Base-by-base conservation (phyloP, 148 eudicot genomes). In the Polygonum maritimum region DNA sequence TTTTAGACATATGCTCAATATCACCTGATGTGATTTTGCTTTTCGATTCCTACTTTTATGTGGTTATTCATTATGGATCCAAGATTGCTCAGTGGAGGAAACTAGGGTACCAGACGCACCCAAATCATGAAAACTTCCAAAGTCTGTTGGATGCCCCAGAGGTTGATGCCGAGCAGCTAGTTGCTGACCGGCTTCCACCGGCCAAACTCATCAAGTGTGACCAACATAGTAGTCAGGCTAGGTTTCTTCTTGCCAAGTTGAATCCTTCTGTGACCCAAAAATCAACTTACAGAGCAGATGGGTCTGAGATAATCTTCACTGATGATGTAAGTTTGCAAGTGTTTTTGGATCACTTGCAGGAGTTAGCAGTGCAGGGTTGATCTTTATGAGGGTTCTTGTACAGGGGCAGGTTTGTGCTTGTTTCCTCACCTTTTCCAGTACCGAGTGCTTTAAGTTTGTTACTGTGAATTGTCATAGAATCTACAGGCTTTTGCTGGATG, bases 271-370 rank as follows among this genome's bases (percentile, higher is more conserved):
- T 87, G 40, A 94, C 98, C 12, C 98, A 92, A 77, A 90, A 94
- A 63, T 92, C 98, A 2, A 88, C 79, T 4, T 81, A 92, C 70
- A 40, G 78, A 7, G 71, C 71, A 36, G 83, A 83, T 51, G 96
- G 94, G 33, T 81, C 90, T 2, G 98, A 94, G 71, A 80, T 94
- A 47, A 81, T 94, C 80, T 83, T 94, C 76, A 92, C 98, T 0
- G 98, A 94, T 83, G 98, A 94, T 80, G 87, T 94, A 70, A 92
- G 97, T 80, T 83, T 94, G 87, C 96, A 94, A 81, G 97, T 85
- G 74, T 94, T 94, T 83, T 85, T 86, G 38, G 97, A 94, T 69
- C 97, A 92, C 84, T 88, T 94, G 84, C 97, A 92, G 80, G 87
- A 81, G 71, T 78, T 94, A 83, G 98, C 98, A 9, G 98, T 94